Evolutionary conservation across 2,329 filamentous ascomycete species (phyloP), one percentile per base, ranked within the genome.

Genomic region (Penicillium expansum): DNA sequence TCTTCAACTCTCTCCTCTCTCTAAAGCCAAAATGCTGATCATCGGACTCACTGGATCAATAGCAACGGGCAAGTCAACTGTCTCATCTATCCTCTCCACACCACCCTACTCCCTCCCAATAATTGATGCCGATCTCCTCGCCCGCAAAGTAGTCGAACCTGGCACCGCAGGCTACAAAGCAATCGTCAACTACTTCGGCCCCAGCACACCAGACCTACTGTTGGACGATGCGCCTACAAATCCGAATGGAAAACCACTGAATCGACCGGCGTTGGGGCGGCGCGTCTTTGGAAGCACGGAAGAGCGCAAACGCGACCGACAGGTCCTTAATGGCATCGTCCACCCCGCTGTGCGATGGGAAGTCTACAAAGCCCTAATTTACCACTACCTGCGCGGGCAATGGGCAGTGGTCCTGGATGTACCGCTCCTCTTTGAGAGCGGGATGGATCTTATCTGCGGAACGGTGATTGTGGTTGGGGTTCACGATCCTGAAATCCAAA

Each of bases 41-140:
- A 92, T 99, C 67, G 94, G 94, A 56, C 86, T 99, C 27, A 99
- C 94, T 9, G 94, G 94, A 72, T 96, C 92, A 59, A 97, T 99
- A 71, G 94, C 94, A 59, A 99, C 94, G 6, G 94, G 94, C 74
- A 99, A 99, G 83, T 96, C 93, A 44, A 99, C 93, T 64, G 92
- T 97, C 54, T 96, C 94, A 29, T 81, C 83, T 38, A 83, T 96
- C 66, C 89, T 99, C 67, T 86, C 89, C 49, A 82, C 85, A 5
- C 80, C 90, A 5, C 94, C 93, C 0, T 90, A 97, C 80, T 88
- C 85, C 59, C 83, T 99, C 60, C 92, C 94, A 68, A 83, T 99
- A 66, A 88, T 99, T 78, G 94, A 99, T 72, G 93, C 94, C 71
- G 94, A 99, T 78, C 78, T 95, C 55, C 83, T 97, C 59, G 93